A percentile compares a stretch with the other conserved stretches of the same genome.
Evolutionary conservation across 2,329 filamentous ascomycete species (phyloP).

Genomic region (Pseudocercospora macadamiae): DNA sequence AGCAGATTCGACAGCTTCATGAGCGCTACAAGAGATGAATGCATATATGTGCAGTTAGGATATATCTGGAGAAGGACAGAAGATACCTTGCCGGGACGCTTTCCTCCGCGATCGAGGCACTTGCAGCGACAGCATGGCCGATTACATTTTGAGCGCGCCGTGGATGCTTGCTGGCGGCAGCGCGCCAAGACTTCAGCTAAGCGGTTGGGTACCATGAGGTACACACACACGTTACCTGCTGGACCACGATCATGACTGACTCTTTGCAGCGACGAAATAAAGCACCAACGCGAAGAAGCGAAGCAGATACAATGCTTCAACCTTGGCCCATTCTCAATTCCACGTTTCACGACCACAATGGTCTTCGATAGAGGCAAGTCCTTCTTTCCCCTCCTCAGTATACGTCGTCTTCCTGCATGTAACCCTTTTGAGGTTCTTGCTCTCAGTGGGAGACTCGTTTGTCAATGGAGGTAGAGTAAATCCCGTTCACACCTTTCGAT

Average conservation of each 20-base stretch:
- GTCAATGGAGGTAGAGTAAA: conserved; percentile 16
- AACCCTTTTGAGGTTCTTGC: neutral
- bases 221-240: neutral
- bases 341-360: neutral
- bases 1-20: conserved; percentile 40
- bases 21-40: conserved; percentile 32
- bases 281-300: neutral
- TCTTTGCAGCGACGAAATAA: neutral
- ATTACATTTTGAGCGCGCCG: no score
- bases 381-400: conserved; percentile 12
- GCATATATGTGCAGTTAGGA: neutral
- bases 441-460: conserved; percentile 19
- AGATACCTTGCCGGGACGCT: no score
- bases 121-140: no score
- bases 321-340: neutral
- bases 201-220: neutral
- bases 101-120: no score
- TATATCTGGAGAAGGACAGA: neutral
- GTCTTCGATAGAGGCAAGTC: neutral
- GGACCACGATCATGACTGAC: neutral
- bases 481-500: neutral
- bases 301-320: neutral
- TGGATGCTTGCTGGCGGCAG: no score
- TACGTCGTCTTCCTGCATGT: conserved; percentile 17
- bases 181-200: neutral